phyloP scores from a whole-genome alignment of 305 asterid genomes.

The Fraxinus latifolia region DNA sequence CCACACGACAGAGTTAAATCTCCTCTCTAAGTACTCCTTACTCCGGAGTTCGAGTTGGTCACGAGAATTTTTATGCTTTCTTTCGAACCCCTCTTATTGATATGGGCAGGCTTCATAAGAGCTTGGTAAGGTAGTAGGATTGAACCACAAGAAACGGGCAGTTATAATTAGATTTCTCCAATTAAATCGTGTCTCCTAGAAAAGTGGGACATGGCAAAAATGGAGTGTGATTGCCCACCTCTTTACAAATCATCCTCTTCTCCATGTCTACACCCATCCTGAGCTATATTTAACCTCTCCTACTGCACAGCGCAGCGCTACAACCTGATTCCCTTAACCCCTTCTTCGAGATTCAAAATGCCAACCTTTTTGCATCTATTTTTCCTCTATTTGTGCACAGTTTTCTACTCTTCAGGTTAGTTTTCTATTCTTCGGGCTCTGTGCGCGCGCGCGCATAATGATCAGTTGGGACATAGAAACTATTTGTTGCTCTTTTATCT shows the following conservation, averaged over 20 bases:
- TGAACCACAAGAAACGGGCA: neutral
- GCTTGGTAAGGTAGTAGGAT: neutral
- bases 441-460: neutral
- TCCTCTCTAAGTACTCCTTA: neutral
- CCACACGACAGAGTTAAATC: neutral
- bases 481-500: neutral
- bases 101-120: neutral
- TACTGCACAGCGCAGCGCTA: too few species aligned
- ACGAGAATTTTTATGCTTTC: neutral
- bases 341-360: conserved; percentile 18
- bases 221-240: neutral
- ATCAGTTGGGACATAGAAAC: neutral
- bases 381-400: conserved; percentile 24
- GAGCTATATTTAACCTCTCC: neutral
- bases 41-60: neutral
- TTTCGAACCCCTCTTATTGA: neutral
- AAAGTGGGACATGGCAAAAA: neutral
- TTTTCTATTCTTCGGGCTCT: neutral
- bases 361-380: conserved; percentile 17
- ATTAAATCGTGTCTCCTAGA: neutral
- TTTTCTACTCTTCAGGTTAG: conserved; percentile 22
- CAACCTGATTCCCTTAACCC: neutral
- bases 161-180: neutral
- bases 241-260: neutral
- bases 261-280: neutral